phyloP scores from a whole-genome alignment of 2,329 filamentous ascomycete species.

The Pleomassaria siparia region DNA sequence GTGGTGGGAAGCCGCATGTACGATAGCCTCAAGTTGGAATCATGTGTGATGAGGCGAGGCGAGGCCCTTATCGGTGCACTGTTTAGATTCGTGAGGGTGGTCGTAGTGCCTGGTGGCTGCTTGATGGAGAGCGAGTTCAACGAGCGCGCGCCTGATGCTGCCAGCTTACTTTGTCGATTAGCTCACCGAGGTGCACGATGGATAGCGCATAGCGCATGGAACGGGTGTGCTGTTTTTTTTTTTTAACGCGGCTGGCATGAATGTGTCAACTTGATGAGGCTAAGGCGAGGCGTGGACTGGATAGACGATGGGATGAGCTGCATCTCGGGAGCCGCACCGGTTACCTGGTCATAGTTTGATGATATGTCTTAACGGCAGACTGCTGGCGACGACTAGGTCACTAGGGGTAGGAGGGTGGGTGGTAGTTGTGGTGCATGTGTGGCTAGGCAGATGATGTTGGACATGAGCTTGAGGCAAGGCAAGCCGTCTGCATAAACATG shows the following conservation, averaged over 20 bases:
- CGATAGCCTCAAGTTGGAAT: not conserved
- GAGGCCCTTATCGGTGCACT: not conserved
- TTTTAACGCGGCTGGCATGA: not conserved
- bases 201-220: not conserved
- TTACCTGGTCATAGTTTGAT: not conserved
- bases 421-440: not conserved
- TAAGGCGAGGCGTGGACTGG: not conserved
- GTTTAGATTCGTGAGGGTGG: not conserved
- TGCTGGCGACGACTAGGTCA: not conserved
- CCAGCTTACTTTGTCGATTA: not conserved
- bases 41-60: not conserved
- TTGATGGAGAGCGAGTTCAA: not conserved
- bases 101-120: slow-evolving; percentile 2
- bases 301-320: not conserved
- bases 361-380: not conserved
- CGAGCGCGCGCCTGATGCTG: not conserved
- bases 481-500: slow-evolving; percentile 19
- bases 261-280: not conserved
- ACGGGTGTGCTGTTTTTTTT: not conserved
- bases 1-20: not conserved
- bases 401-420: not conserved
- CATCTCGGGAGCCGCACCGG: not conserved
- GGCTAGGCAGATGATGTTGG: not conserved
- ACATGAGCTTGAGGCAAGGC: not conserved
- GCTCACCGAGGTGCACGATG: not conserved